Percentiles rank a stretch among this genome's conserved stretches.
phyloP scores from a whole-genome alignment of 78 protist species.

The Neovahlkampfia damariscottae region DNA sequence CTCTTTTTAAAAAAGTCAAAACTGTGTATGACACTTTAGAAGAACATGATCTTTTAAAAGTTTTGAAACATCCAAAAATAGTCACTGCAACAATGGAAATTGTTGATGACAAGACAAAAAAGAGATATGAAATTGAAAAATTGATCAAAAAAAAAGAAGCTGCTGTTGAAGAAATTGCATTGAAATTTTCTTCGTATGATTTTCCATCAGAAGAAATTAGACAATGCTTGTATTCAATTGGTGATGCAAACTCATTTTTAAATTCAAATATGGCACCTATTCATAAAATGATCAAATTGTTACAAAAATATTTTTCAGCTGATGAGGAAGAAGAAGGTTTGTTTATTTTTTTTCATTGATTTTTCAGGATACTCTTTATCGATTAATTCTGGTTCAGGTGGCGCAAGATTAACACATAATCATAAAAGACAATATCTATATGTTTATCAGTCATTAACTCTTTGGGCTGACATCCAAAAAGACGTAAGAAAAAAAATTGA shows the following conservation, averaged over 20 bases:
- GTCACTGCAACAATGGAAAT: too few species aligned
- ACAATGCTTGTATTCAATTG: slow-evolving; percentile 12
- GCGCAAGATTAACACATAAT: slow-evolving; percentile 73
- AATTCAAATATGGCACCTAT: slow-evolving; percentile 33
- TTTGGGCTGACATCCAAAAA: slow-evolving; percentile 83
- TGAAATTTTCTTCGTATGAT: background rate
- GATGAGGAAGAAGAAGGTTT: background rate
- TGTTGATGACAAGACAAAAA: too few species aligned
- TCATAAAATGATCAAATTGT: slow-evolving; percentile 25
- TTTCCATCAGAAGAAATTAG: slow-evolving; percentile 26
- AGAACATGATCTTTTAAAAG: too few species aligned
- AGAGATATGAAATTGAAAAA: too few species aligned
- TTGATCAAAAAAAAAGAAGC: slow-evolving; percentile 33
- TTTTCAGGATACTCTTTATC: too few species aligned
- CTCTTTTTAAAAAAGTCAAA: too few species aligned
- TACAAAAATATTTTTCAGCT: slow-evolving; percentile 38
- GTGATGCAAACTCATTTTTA: slow-evolving; percentile 12
- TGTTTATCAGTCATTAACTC: slow-evolving; percentile 73
- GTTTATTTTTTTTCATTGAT: too few species aligned
- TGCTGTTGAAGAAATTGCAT: background rate
- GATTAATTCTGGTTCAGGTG: slow-evolving; percentile 33
- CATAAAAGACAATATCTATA: slow-evolving; percentile 68
- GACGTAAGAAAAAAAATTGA: too few species aligned
- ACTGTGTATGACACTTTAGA: slow-evolving; percentile 57
- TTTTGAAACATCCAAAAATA: too few species aligned